Conservation (phyloP, 164 flowering plant genomes). For the Kalanchoe fedtschenkoi region DNA sequence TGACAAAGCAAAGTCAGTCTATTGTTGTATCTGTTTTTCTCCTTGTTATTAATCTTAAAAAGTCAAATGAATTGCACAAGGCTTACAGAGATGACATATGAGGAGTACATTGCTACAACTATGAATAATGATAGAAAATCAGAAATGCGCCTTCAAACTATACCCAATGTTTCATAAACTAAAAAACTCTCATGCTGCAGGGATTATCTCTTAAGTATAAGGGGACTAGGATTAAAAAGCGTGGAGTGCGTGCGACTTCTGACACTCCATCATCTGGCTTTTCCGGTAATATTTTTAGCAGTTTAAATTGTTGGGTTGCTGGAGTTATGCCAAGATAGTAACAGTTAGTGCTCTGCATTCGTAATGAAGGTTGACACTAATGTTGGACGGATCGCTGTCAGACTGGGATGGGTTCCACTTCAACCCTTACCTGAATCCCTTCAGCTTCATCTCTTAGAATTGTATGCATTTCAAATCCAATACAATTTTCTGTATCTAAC, state of each 20-base stretch:
- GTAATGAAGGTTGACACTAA: constrained; percentile 34
- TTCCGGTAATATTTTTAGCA: constrained; percentile 56
- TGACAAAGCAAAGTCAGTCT: constrained; percentile 37
- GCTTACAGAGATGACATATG: background rate
- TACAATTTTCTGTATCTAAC: too few species aligned
- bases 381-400: constrained; percentile 48
- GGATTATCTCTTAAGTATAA: constrained; percentile 75
- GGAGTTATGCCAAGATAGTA: background rate
- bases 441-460: constrained; percentile 42
- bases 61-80: background rate
- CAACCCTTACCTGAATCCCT: constrained; percentile 49
- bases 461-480: constrained; percentile 25
- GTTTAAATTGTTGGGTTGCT: background rate
- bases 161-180: background rate
- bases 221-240: constrained; percentile 90
- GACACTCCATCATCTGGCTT: constrained; percentile 91
- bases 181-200: constrained; percentile 20
- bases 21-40: background rate
- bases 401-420: constrained; percentile 50
- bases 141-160: too few species aligned
- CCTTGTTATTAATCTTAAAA: background rate
- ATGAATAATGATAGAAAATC: background rate
- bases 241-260: constrained; percentile 93
- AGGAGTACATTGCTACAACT: background rate
- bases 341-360: background rate